A percentile compares a stretch with the other conserved stretches of the same genome.
These are phyloP conservation scores for Murraya koenigii DNA, from an alignment of 345 rosid species.

Conservation along the genomic window DNA sequence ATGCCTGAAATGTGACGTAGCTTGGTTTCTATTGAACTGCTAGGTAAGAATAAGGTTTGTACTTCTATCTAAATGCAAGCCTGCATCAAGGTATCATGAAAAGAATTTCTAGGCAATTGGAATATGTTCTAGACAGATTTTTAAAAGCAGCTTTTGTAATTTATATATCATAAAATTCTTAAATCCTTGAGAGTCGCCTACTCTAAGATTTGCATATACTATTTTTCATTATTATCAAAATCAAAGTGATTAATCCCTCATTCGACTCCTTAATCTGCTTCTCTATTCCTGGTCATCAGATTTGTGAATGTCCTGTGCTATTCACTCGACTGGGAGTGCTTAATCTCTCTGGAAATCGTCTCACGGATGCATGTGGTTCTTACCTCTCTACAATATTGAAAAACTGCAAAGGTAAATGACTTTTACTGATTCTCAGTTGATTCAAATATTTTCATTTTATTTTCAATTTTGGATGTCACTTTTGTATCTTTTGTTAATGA, in stretches of 20 bases:
- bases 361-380: conserved; percentile 97
- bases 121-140: background rate
- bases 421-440: conserved; percentile 5
- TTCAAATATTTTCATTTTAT: background rate
- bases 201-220: background rate
- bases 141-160: background rate
- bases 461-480: background rate
- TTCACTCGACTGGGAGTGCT: conserved; percentile 84
- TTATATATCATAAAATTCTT: background rate
- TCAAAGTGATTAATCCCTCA: background rate
- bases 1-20: background rate
- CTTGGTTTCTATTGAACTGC: background rate
- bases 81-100: background rate
- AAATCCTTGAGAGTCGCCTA: background rate
- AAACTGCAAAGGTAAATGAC: conserved; percentile 65
- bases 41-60: background rate
- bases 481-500: background rate
- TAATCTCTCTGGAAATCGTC: conserved; percentile 88
- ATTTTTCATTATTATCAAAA: conserved; percentile 1
- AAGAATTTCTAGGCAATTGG: background rate
- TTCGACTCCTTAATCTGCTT: conserved; percentile 19
- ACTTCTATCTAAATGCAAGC: background rate
- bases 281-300: conserved; percentile 42
- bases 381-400: conserved; percentile 80
- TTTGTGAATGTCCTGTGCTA: conserved; percentile 87